These are phyloP conservation scores for Artomyces pyxidatus DNA, from an alignment of 768 basidiomycete species.

Conservation along the genomic window DNA sequence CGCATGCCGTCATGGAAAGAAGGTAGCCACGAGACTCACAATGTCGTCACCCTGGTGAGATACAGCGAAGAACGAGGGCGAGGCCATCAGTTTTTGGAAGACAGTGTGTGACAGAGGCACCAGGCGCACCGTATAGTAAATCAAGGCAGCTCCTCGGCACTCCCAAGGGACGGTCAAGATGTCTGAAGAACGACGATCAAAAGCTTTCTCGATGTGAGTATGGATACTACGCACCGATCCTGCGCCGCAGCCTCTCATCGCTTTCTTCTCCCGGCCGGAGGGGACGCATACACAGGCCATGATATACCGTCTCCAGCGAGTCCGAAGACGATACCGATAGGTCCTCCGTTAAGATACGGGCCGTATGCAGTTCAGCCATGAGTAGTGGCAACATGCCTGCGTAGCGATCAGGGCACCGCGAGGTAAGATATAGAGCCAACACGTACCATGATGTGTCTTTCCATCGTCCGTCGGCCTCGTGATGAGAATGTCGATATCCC, in stretches of 20 bases:
- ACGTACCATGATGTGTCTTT: slow-evolving; percentile 59
- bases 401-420: neutral
- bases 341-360: slow-evolving; percentile 72
- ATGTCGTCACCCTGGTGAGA: slow-evolving; percentile 92
- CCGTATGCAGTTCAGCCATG: slow-evolving; percentile 44
- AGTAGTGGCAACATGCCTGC: slow-evolving; percentile 56
- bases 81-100: neutral
- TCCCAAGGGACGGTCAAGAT: slow-evolving; percentile 77
- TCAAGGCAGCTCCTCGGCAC: slow-evolving; percentile 70
- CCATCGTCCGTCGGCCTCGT: slow-evolving; percentile 70
- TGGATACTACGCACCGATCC: slow-evolving; percentile 44
- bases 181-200: slow-evolving; percentile 32
- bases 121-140: slow-evolving; percentile 80
- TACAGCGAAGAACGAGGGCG: too few relatives aligned
- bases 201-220: neutral
- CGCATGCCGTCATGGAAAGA: slow-evolving; percentile 3
- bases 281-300: slow-evolving; percentile 53
- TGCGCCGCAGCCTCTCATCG: slow-evolving; percentile 38
- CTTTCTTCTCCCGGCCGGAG: neutral
- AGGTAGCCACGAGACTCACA: slow-evolving; percentile 33
- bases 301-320: slow-evolving; percentile 71
- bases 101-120: neutral
- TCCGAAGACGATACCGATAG: slow-evolving; percentile 57
- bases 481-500: slow-evolving; percentile 88
- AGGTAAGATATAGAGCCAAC: neutral